Conservation (phyloP, 1,284 basidiomycete species). For the Xanthoconium separans region DNA sequence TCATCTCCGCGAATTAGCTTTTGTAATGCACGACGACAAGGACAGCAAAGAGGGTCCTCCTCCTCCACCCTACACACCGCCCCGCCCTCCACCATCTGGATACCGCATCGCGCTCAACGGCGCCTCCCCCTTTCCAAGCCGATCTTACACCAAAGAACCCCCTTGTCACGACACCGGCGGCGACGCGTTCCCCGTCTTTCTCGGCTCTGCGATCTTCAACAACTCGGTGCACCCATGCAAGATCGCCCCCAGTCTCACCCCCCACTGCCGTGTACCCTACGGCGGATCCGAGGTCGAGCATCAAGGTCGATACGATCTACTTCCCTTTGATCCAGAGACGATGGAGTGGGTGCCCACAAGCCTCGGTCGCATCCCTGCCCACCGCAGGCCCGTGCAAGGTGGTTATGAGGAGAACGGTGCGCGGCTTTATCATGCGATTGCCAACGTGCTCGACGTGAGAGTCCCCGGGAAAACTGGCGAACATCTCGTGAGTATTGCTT, state of each 20-base stretch:
- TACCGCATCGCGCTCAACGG: constrained; percentile 56
- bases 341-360: constrained; percentile 73
- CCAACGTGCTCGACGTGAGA: constrained; percentile 44
- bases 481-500: constrained; percentile 53
- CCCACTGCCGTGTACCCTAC: constrained; percentile 58
- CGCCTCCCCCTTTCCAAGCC: constrained; percentile 45
- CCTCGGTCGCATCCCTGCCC: constrained; percentile 56
- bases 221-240: constrained; percentile 78
- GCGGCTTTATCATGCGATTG: constrained; percentile 57
- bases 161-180: constrained; percentile 56
- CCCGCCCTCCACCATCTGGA: constrained; percentile 51
- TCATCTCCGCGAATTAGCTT: too few species aligned
- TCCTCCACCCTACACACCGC: constrained; percentile 24
- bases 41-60: constrained; percentile 6
- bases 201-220: constrained; percentile 68
- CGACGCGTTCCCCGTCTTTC: constrained; percentile 50
- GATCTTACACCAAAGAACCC: constrained; percentile 42
- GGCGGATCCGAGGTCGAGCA: constrained; percentile 62
- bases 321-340: constrained; percentile 59
- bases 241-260: constrained; percentile 56
- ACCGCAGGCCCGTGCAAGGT: constrained; percentile 52
- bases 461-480: constrained; percentile 73
- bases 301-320: constrained; percentile 63
- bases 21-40: constrained; percentile 5
- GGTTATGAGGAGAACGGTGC: constrained; percentile 45